Conservation (phyloP, 1,284 basidiomycete species). For the Megacollybia platyphylla region DNA sequence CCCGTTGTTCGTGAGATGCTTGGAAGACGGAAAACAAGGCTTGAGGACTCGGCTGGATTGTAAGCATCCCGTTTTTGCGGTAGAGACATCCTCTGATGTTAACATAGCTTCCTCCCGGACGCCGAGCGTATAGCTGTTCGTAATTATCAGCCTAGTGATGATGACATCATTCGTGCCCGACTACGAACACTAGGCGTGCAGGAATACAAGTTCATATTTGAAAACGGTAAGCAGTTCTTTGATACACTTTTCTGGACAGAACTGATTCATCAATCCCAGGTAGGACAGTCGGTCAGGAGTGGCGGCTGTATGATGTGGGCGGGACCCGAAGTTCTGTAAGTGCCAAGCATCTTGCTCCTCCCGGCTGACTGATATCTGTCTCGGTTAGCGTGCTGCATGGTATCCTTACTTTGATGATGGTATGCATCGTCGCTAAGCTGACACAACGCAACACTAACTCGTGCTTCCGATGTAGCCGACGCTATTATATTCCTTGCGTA, state of each 20-base stretch:
- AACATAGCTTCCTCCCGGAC: conserved; percentile 42
- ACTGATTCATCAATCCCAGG: conserved; percentile 15
- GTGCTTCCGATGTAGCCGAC: conserved; percentile 24
- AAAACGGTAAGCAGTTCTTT: conserved; percentile 36
- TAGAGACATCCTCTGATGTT: neutral
- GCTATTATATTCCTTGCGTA: conserved; percentile 63
- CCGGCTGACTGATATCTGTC: conserved; percentile 3
- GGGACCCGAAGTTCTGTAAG: conserved; percentile 55
- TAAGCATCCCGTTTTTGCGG: conserved; percentile 21
- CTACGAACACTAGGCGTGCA: conserved; percentile 62
- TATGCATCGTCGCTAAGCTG: conserved; percentile 9
- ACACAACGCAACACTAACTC: conserved; percentile 4
- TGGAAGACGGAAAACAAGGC: conserved; percentile 28
- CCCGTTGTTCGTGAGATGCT: conserved; percentile 42
- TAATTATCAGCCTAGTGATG: conserved; percentile 54
- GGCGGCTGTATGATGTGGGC: conserved; percentile 65
- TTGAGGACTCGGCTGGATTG: conserved; percentile 63
- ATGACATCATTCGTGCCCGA: conserved; percentile 61
- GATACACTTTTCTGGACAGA: neutral
- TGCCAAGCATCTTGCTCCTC: conserved; percentile 6
- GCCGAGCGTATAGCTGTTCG: conserved; percentile 46
- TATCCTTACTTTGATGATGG: conserved; percentile 62
- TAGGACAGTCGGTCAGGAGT: conserved; percentile 38
- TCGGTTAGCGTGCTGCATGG: conserved; percentile 49
- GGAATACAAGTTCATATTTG: conserved; percentile 56